These are phyloP conservation scores for Acanthamoeba healyi DNA, from an alignment of 208 protist genomes.

Conservation along the genomic window DNA sequence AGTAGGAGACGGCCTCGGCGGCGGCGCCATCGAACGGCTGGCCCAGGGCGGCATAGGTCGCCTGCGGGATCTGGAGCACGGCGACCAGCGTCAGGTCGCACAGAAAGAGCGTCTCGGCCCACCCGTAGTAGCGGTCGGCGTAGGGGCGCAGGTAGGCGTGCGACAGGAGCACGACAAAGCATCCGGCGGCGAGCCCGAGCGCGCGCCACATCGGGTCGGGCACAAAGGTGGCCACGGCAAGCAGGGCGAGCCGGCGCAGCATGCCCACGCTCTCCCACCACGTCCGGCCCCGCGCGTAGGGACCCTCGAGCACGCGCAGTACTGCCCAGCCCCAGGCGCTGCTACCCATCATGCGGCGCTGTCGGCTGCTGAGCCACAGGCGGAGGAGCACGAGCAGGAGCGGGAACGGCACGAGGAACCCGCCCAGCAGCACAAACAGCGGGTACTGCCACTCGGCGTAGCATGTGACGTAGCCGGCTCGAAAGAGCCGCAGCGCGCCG, in stretches of 20 bases:
- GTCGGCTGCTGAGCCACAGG: conserved; percentile 2
- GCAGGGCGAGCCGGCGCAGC: background rate
- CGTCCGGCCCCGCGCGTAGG: background rate
- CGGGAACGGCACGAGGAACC: conserved; percentile 21
- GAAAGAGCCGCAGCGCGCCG: background rate
- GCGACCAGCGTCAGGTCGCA: background rate
- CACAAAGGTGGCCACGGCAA: conserved; percentile 6
- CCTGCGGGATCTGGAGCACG: conserved; percentile 6
- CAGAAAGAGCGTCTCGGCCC: background rate
- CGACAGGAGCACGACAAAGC: conserved; percentile 28
- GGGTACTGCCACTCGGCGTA: background rate
- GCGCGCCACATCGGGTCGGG: conserved; percentile 16
- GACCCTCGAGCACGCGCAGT: background rate
- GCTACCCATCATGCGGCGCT: background rate
- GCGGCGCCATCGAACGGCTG: background rate
- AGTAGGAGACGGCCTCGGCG: background rate
- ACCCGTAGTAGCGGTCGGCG: background rate
- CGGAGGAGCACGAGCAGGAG: background rate
- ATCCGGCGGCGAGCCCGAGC: background rate
- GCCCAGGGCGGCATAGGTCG: background rate
- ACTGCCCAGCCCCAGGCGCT: background rate
- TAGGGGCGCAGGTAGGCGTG: conserved; percentile 20
- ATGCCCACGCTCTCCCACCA: conserved; percentile 46
- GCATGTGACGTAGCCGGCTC: background rate
- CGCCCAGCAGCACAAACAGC: background rate